These are phyloP conservation scores for Hordeum pubiflorum DNA, from an alignment of 202 grass and related monocot species.

Conservation along the genomic window DNA sequence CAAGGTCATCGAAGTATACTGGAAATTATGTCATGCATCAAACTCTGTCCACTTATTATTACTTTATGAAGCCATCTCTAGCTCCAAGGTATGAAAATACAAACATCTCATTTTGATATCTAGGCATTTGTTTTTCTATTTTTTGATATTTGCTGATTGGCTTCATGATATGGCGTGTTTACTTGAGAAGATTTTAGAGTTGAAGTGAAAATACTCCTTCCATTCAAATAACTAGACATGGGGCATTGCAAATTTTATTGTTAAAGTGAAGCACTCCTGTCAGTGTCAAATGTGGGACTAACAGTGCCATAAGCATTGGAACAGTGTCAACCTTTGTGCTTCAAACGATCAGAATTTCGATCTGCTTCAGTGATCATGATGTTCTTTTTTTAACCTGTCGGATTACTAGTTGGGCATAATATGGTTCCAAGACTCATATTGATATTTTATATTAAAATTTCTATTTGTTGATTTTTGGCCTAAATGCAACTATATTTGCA, in stretches of 20 bases:
- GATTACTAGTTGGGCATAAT: not conserved
- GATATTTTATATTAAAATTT: not conserved
- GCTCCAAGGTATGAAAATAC: slow-evolving; percentile 73
- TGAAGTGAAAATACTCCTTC: not conserved
- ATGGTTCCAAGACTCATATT: not conserved
- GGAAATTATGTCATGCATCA: slow-evolving; percentile 99
- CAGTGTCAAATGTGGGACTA: not conserved
- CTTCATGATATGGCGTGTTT: not conserved
- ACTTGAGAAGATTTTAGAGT: not conserved
- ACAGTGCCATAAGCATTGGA: not conserved
- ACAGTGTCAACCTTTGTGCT: not conserved
- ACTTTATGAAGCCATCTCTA: slow-evolving; percentile 98
- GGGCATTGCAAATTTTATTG: not conserved
- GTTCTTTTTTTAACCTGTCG: not conserved
- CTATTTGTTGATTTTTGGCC: not conserved
- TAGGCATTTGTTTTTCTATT: not conserved
- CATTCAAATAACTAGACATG: not conserved
- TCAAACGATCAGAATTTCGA: not conserved
- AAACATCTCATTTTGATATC: not conserved
- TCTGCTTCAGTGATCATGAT: not conserved
- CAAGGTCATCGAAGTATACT: slow-evolving; percentile 97
- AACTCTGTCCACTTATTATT: slow-evolving; percentile 90
- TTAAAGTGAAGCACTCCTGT: not conserved
- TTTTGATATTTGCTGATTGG: not conserved
- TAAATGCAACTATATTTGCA: not conserved